These are phyloP conservation scores for Avena eriantha DNA, from an alignment of 176 grass and related monocot genomes.

Conservation along the genomic window DNA sequence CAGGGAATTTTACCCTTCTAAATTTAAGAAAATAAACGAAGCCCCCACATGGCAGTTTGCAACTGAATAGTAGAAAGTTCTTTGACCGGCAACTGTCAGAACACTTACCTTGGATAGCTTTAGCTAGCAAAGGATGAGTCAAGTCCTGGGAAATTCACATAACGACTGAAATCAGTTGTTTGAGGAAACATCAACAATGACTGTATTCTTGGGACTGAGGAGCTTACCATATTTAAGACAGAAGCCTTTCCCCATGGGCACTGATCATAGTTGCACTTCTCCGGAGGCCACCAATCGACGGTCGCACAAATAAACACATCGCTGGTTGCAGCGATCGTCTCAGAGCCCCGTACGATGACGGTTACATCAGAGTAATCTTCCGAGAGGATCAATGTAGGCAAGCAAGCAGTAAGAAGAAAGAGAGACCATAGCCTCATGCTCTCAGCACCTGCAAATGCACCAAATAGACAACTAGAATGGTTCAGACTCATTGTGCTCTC, in stretches of 20 bases:
- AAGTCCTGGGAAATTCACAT: conserved; percentile 61
- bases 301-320: conserved; percentile 86
- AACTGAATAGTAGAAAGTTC: conserved; percentile 23
- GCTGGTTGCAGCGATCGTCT: conserved; percentile 67
- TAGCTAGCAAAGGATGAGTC: conserved; percentile 76
- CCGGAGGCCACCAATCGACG: conserved; percentile 97
- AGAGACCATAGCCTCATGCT: conserved; percentile 53
- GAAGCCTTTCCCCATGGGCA: conserved; percentile 93
- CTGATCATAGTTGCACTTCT: conserved; percentile 95
- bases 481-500: conserved; percentile 29
- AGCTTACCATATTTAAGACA: conserved; percentile 80
- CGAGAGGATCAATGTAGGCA: conserved; percentile 45
- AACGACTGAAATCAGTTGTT: conserved; percentile 36
- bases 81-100: not conserved
- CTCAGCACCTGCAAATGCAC: conserved; percentile 46
- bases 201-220: conserved; percentile 10
- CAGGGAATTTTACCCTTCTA: not conserved
- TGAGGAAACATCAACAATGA: not conserved
- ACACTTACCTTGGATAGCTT: conserved; percentile 78
- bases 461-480: conserved; percentile 28
- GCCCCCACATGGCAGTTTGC: not conserved
- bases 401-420: conserved; percentile 52
- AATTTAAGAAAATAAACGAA: conserved; percentile 2
- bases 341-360: conserved; percentile 66
- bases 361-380: conserved; percentile 71